These are phyloP conservation scores for Calonectria honghensis DNA, from an alignment of 2,329 filamentous ascomycete species.

Conservation along the genomic window DNA sequence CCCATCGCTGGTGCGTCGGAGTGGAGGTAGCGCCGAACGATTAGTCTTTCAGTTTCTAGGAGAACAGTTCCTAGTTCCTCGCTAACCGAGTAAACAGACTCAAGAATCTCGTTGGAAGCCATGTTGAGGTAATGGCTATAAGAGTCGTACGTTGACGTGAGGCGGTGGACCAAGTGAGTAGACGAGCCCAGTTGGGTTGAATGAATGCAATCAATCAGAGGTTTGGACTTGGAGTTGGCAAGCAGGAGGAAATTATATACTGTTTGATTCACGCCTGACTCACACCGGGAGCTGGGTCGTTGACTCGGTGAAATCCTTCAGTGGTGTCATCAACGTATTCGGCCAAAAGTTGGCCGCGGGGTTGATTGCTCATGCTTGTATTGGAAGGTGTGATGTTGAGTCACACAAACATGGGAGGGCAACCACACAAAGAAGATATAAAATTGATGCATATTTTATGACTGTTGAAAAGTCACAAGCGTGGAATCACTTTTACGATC, in stretches of 20 bases:
- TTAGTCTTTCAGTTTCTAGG: constrained; percentile 58
- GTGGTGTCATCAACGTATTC: not conserved
- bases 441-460: not conserved
- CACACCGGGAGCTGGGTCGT: not conserved
- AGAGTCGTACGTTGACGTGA: not conserved
- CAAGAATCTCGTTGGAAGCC: constrained; percentile 44
- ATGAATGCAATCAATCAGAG: no score
- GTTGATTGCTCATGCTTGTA: constrained; percentile 7
- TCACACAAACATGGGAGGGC: not conserved
- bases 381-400: constrained; percentile 1
- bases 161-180: not conserved
- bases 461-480: not conserved
- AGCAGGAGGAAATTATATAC: not conserved
- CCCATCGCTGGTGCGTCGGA: constrained; percentile 63
- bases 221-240: not conserved
- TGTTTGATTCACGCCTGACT: not conserved
- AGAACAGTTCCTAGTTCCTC: constrained; percentile 56
- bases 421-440: not conserved
- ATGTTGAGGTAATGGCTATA: constrained; percentile 32
- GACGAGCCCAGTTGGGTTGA: not conserved
- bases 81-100: constrained; percentile 52
- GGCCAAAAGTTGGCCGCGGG: constrained; percentile 13
- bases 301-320: constrained; percentile 5
- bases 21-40: constrained; percentile 63
- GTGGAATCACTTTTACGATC: not conserved